Evolutionary conservation across 495 filamentous ascomycete species (phyloP).

Genomic region (Penicillium soppii): DNA sequence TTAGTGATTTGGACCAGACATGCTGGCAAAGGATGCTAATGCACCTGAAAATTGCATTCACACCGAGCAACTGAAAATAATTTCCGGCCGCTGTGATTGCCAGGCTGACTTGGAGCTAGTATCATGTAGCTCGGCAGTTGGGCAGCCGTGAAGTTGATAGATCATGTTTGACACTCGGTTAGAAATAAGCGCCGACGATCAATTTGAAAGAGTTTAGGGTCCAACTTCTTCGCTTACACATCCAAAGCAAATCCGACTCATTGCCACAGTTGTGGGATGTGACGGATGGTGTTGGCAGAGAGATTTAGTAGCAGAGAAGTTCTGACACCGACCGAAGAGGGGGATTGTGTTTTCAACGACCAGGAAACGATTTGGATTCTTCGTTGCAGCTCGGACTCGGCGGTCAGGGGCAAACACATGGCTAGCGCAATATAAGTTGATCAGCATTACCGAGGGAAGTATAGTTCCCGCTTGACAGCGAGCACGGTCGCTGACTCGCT

Average conservation of each 20-base stretch:
- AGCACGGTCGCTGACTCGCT: not conserved
- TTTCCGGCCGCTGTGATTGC: not conserved
- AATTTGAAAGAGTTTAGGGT: no score
- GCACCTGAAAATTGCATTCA: no score
- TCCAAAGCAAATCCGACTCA: no score
- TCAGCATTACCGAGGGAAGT: not conserved
- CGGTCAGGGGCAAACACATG: not conserved
- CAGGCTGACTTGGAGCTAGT: not conserved
- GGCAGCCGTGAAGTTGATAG: not conserved
- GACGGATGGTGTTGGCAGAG: not conserved
- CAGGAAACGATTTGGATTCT: no score
- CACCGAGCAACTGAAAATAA: no score
- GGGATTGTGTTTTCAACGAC: no score
- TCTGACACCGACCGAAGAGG: no score
- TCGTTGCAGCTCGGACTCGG: not conserved
- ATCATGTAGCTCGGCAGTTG: not conserved
- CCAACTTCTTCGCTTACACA: no score
- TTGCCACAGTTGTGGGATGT: not conserved
- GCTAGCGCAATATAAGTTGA: not conserved
- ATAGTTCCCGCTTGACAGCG: not conserved
- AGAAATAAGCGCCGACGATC: not conserved
- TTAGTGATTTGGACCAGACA: no score
- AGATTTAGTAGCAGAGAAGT: no score
- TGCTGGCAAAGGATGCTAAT: no score
- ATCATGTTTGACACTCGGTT: not conserved